phyloP scores from a whole-genome alignment of 1,284 basidiomycete genomes.

The Farysia itapuensis region DNA sequence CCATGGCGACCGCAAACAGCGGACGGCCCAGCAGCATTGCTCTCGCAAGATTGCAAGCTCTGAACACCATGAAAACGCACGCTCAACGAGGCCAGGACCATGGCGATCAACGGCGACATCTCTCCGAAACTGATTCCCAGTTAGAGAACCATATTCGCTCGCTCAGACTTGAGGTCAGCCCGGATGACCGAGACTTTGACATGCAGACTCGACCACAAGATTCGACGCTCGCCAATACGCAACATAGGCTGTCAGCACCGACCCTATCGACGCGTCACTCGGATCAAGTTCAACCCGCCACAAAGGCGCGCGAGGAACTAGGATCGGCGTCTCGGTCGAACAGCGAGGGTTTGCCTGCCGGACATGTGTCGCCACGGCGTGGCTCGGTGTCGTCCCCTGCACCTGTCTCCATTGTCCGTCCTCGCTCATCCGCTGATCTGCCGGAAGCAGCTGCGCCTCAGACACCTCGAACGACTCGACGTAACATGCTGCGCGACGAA shows the following conservation, averaged over 20 bases:
- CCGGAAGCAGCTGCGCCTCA: constrained; percentile 66
- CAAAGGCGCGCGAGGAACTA: constrained; percentile 13
- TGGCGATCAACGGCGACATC: constrained; percentile 5
- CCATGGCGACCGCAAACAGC: constrained; percentile 8
- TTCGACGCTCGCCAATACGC: constrained; percentile 15
- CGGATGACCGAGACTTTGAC: constrained; percentile 34
- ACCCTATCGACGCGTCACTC: constrained; percentile 28
- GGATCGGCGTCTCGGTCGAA: constrained; percentile 35
- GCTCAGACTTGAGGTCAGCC: constrained; percentile 39
- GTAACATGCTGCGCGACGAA: constrained; percentile 80
- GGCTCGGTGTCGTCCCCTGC: constrained; percentile 7
- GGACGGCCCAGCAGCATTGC: constrained; percentile 33
- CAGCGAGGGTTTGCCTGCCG: constrained; percentile 27
- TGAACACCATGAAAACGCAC: constrained; percentile 28
- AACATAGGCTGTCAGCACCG: constrained; percentile 21
- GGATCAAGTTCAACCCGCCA: constrained; percentile 20
- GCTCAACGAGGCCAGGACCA: constrained; percentile 13
- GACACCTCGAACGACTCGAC: constrained; percentile 79
- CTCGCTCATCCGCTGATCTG: constrained; percentile 30
- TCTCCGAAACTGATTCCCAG: constrained; percentile 13
- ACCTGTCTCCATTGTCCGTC: constrained; percentile 25
- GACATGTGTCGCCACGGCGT: constrained; percentile 7
- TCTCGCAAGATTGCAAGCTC: constrained; percentile 29
- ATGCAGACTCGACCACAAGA: constrained; percentile 22
- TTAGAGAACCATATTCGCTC: constrained; percentile 23